Base-by-base conservation (phyloP, 1,284 basidiomycete species). In the Sphagnurus paluster region DNA sequence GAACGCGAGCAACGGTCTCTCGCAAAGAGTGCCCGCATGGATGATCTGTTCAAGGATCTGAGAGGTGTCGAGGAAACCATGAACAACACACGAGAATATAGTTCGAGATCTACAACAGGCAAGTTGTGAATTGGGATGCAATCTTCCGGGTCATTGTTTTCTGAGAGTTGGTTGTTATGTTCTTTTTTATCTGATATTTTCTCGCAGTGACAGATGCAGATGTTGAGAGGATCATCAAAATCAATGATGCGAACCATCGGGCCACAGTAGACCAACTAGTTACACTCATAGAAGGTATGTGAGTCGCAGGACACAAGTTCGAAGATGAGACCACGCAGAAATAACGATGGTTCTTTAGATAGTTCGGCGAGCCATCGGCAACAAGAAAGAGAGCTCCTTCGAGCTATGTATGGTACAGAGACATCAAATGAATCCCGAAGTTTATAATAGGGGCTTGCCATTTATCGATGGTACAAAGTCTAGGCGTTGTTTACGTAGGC, bases 401-500 rank as follows among this genome's bases (percentile, higher is more conserved):
- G 4, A 17, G 39, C 13, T 11, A 23, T 21, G 16, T 5, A 36
- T 9, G 21, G 17, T 11, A 7, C 37, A 26, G 26, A 16, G 38
- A 39, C 6, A 13, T 7, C 17, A 35, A 20, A 35, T n/a, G n/a
- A n/a, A n/a, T n/a, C n/a, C n/a, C 34, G 10, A 7, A 21, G 13
- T 11, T 3, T 5, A 5, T 35, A 13, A 35, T 20, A 20, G 16
- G 10, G 10, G n/a, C 4, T 17, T 10, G 7, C 5, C 4, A 34
- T n/a, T 7, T 14, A 8, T n/a, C 16, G 9, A 10, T 34, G 16
- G 32, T 34, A 34, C 21, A 14, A 25, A 14, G n/a, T 37, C 21
- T 16, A 4, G 24, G 19, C 24, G 14, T 2, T 24, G 7, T 23
- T 54, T 26, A 61, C 44, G 23, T 61, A 62, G 21, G 50, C 53